Evolutionary conservation across 2,329 filamentous ascomycete genomes (phyloP).

Genomic region (Grosmannia huntii): DNA sequence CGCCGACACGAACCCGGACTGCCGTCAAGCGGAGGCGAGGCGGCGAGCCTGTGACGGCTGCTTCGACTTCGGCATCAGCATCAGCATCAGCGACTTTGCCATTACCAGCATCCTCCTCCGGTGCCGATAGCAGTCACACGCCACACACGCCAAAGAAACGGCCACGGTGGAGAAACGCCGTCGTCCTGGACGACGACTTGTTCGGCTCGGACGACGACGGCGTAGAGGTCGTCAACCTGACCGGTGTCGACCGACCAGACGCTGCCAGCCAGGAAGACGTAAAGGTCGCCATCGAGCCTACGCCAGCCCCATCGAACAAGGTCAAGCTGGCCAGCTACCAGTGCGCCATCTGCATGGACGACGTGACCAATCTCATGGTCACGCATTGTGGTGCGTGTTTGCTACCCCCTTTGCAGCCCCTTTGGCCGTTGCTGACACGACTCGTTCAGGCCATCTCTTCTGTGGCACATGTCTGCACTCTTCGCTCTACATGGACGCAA

Average conservation of each 20-base stretch:
- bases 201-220: conserved; percentile 11
- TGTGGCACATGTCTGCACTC: conserved; percentile 50
- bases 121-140: neutral
- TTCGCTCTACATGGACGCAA: conserved; percentile 41
- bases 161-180: neutral
- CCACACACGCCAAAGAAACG: neutral
- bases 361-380: conserved; percentile 42
- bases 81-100: neutral
- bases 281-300: conserved; percentile 19
- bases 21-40: conserved; percentile 2
- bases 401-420: neutral
- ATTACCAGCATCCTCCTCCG: neutral
- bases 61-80: neutral
- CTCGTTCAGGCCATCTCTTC: conserved; percentile 46
- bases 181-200: conserved; percentile 4
- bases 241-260: conserved; percentile 10
- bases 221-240: conserved; percentile 25
- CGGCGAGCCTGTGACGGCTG: neutral
- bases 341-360: conserved; percentile 57
- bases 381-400: conserved; percentile 50
- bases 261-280: neutral
- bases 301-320: conserved; percentile 26
- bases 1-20: neutral
- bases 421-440: conserved; percentile 1
- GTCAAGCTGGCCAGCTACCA: conserved; percentile 44